A percentile compares a stretch with the other conserved stretches of the same genome.
Conservation (phyloP, 2,329 filamentous ascomycete genomes). For the Fonsecaea monophora region DNA sequence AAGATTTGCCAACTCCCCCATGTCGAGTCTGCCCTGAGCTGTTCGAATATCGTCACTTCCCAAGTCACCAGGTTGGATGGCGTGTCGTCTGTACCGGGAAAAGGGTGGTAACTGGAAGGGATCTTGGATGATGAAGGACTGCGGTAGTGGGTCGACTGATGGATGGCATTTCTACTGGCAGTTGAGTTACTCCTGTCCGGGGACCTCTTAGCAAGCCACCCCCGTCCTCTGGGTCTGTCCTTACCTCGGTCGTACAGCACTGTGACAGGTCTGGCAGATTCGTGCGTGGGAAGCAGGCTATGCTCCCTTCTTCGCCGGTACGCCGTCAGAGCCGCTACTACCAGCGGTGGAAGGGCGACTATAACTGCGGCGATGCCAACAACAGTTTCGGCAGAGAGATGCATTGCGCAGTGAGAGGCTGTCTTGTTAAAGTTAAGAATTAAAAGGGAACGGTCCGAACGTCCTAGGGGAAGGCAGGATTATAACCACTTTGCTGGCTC, state of each 20-base stretch:
- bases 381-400: constrained; percentile 23
- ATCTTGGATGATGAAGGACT: constrained; percentile 14
- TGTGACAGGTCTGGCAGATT: not conserved
- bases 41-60: not conserved
- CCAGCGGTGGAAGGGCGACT: constrained; percentile 17
- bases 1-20: not conserved
- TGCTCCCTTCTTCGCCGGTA: not conserved
- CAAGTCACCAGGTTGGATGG: constrained; percentile 8
- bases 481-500: not conserved
- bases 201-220: not conserved
- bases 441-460: not conserved
- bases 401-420: constrained; percentile 5
- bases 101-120: not conserved
- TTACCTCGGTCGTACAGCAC: not conserved
- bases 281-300: not conserved
- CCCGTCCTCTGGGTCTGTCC: not conserved
- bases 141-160: not conserved
- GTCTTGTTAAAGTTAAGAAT: too few relatives aligned
- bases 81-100: not conserved
- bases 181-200: not conserved
- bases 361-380: constrained; percentile 24
- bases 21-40: not conserved
- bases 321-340: not conserved
- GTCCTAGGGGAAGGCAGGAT: not conserved
- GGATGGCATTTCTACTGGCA: not conserved